Conservation (phyloP, 2,329 filamentous ascomycete genomes). For the Exophiala xenobiotica region DNA sequence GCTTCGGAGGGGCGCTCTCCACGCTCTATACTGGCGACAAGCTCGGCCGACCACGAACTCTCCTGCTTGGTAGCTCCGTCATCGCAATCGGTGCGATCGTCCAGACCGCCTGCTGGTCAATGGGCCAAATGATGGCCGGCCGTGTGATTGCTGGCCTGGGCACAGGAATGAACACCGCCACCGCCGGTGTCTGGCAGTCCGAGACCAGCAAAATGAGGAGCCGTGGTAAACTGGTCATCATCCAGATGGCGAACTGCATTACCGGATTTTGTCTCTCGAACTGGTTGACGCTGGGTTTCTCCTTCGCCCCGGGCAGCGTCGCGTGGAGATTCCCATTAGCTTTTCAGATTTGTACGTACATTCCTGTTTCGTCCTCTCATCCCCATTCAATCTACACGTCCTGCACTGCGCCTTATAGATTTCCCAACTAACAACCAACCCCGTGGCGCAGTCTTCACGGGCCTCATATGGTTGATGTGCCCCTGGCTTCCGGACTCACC, state of each 20-base stretch:
- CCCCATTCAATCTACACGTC: neutral
- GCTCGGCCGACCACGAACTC: constrained; percentile 45
- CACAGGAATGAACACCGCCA: constrained; percentile 38
- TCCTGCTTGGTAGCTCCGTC: constrained; percentile 40
- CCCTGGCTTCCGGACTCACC: constrained; percentile 49
- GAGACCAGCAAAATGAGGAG: constrained; percentile 52
- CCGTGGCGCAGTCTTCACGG: constrained; percentile 45
- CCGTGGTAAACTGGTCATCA: constrained; percentile 54
- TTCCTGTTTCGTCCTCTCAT: neutral
- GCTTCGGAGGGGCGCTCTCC: constrained; percentile 50
- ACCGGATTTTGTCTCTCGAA: constrained; percentile 50
- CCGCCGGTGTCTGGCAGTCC: constrained; percentile 43
- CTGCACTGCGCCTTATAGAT: neutral
- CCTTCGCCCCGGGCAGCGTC: constrained; percentile 50
- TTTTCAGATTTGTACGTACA: constrained; percentile 50
- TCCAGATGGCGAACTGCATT: constrained; percentile 52
- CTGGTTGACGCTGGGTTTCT: constrained; percentile 53
- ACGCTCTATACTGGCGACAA: constrained; percentile 54
- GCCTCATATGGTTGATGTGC: constrained; percentile 48
- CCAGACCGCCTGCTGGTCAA: constrained; percentile 41
- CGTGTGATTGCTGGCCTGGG: constrained; percentile 46
- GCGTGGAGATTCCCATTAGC: constrained; percentile 59
- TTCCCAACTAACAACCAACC: neutral
- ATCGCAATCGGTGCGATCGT: constrained; percentile 49
- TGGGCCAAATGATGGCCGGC: constrained; percentile 46